phyloP scores from a whole-genome alignment of 176 grass and related monocot species.

The Poa pratensis region DNA sequence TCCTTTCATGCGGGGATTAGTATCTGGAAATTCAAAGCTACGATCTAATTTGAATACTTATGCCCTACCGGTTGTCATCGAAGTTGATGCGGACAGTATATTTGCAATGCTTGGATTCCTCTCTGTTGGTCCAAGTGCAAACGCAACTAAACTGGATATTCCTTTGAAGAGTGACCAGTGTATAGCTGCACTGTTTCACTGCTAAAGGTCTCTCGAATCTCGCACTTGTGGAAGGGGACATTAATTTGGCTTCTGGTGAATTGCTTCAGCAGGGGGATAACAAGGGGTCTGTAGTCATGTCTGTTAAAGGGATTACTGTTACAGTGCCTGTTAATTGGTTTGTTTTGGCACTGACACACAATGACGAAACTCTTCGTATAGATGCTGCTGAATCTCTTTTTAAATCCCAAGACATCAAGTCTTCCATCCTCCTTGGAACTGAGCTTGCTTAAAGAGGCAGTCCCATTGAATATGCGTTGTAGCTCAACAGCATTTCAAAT shows the following conservation, averaged over 20 bases:
- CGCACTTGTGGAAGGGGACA: slow-evolving; percentile 90
- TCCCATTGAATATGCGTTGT: slow-evolving; percentile 96
- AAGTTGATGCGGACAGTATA: slow-evolving; percentile 89
- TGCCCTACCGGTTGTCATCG: slow-evolving; percentile 67
- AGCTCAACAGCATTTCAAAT: slow-evolving; percentile 98
- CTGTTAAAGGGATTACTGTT: slow-evolving; percentile 79
- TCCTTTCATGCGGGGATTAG: slow-evolving; percentile 74
- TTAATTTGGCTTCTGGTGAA: slow-evolving; percentile 65
- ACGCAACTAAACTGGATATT: slow-evolving; percentile 42
- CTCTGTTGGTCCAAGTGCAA: slow-evolving; percentile 68
- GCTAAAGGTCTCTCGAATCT: slow-evolving; percentile 84
- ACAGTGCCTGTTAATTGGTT: slow-evolving; percentile 86
- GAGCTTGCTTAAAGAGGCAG: slow-evolving; percentile 74
- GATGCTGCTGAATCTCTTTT: slow-evolving; percentile 90
- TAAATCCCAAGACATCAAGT: slow-evolving; percentile 95
- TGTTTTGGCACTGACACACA: slow-evolving; percentile 86
- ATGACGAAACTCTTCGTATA: slow-evolving; percentile 82
- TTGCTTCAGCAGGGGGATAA: slow-evolving; percentile 32
- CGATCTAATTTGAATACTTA: slow-evolving; percentile 96
- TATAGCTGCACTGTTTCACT: slow-evolving; percentile 91
- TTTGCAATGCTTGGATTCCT: slow-evolving; percentile 96
- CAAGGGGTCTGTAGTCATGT: slow-evolving; percentile 62
- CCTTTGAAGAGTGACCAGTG: slow-evolving; percentile 81
- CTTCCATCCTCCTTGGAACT: slow-evolving; percentile 94
- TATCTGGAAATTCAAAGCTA: slow-evolving; percentile 88